Percentiles rank a stretch among this genome's conserved stretches.
These are phyloP conservation scores for Cladophialophora immunda DNA, from an alignment of 2,329 filamentous ascomycete species.

Conservation along the genomic window DNA sequence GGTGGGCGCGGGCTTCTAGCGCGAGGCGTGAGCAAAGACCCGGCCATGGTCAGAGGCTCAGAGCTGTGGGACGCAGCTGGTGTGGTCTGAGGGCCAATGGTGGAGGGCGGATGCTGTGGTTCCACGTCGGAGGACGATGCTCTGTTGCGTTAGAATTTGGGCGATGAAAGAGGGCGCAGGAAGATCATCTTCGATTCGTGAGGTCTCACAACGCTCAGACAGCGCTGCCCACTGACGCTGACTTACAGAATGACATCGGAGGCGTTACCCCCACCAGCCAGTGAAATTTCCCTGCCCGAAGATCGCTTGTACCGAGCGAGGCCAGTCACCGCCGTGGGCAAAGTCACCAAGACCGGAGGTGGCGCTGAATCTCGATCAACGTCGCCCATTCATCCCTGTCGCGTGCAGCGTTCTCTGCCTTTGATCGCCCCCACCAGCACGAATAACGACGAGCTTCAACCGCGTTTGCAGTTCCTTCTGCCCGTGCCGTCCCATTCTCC, in stretches of 20 bases:
- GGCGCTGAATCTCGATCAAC: conserved; percentile 1
- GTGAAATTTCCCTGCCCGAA: background rate
- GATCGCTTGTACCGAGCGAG: background rate
- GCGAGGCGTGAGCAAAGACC: conserved; percentile 9
- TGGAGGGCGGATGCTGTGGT: conserved; percentile 7
- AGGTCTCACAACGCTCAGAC: conserved; percentile 27
- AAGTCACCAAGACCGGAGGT: background rate
- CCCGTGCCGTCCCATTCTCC: conserved; percentile 4
- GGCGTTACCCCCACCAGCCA: background rate
- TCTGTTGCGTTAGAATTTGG: conserved; percentile 23
- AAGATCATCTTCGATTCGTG: conserved; percentile 25
- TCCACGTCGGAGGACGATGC: conserved; percentile 17
- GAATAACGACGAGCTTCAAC: background rate
- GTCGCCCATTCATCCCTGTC: background rate
- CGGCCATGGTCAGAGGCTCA: conserved; percentile 1
- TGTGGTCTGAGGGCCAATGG: conserved; percentile 21
- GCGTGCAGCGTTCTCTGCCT: background rate
- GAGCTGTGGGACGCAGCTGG: background rate
- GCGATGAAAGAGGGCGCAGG: conserved; percentile 9
- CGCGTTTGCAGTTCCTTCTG: background rate
- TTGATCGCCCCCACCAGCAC: background rate
- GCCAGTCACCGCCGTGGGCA: background rate
- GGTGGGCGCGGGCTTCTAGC: background rate
- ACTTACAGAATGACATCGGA: conserved; percentile 14
- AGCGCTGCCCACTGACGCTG: conserved; percentile 14